These are phyloP conservation scores for Tritrichomonas foetus DNA, from an alignment of 208 protist genomes.

Conservation along the genomic window DNA sequence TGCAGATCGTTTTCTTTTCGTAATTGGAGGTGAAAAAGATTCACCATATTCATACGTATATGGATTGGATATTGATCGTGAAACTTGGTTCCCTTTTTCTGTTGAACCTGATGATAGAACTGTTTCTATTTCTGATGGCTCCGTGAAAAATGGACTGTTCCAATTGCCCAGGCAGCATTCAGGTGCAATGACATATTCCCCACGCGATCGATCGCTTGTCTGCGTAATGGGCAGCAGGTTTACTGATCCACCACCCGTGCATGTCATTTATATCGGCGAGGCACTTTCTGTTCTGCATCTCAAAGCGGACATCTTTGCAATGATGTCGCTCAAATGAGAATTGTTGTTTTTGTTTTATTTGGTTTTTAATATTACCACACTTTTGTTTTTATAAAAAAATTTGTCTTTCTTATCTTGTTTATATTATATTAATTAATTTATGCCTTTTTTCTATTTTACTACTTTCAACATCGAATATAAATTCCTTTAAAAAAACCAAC, in stretches of 20 bases:
- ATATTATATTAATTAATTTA: too few species aligned
- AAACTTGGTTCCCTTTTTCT: background rate
- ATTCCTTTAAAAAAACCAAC: too few species aligned
- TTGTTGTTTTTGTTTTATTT: background rate
- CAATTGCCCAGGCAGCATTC: background rate
- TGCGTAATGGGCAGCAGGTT: background rate
- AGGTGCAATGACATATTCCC: background rate
- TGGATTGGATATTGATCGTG: background rate
- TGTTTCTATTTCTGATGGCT: background rate
- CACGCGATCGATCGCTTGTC: background rate
- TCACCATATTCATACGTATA: background rate
- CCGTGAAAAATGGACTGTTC: background rate
- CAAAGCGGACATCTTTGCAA: background rate
- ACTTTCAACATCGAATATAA: too few species aligned
- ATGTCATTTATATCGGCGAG: background rate
- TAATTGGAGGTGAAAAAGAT: background rate
- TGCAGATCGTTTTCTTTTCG: background rate
- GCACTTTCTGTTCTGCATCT: conserved; percentile 10
- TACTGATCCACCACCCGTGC: background rate
- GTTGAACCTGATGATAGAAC: background rate
- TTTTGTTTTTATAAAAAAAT: too few species aligned
- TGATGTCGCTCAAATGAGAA: background rate
- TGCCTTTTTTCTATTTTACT: too few species aligned
- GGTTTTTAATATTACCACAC: too few species aligned
- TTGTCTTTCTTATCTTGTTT: too few species aligned